Evolutionary conservation across 202 grass and related monocot genomes (phyloP).

Genomic region (Musa balbisiana): DNA sequence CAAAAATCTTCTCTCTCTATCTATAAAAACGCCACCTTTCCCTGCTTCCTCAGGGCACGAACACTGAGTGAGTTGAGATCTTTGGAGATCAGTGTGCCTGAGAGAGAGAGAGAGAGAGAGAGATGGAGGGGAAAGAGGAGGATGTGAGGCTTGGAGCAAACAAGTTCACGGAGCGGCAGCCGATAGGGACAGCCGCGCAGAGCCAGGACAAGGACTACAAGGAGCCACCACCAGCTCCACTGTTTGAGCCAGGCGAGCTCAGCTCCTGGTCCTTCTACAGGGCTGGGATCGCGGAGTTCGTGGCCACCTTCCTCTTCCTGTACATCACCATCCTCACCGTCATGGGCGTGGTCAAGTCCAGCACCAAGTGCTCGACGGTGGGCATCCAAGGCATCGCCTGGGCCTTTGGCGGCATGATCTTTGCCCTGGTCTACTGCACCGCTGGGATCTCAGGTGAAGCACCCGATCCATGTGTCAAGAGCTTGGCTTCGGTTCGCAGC

Average conservation of each 20-base stretch:
- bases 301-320: constrained; percentile 18
- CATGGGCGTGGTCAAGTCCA: constrained; percentile 13
- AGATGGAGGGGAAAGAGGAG: constrained; percentile 14
- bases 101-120: background rate
- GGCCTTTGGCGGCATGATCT: constrained; percentile 16
- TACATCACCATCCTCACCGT: constrained; percentile 17
- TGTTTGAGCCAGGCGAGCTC: constrained; percentile 12
- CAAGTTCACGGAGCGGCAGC: constrained; percentile 9
- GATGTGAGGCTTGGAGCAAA: constrained; percentile 4
- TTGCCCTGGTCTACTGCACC: constrained; percentile 13
- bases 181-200: constrained; percentile 7
- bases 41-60: background rate
- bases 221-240: constrained; percentile 6
- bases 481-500: too few species aligned
- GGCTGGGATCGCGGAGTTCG: constrained; percentile 14
- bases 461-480: background rate
- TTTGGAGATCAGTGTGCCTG: background rate
- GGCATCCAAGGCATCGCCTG: constrained; percentile 14
- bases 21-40: background rate
- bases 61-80: too few species aligned
- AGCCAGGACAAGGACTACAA: constrained; percentile 16
- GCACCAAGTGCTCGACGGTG: constrained; percentile 10
- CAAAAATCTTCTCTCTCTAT: background rate
- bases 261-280: constrained; percentile 19
- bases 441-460: constrained; percentile 9